Conservation (phyloP, 371 early-diverging fungal species). For the Choanephora cucurbitarum region DNA sequence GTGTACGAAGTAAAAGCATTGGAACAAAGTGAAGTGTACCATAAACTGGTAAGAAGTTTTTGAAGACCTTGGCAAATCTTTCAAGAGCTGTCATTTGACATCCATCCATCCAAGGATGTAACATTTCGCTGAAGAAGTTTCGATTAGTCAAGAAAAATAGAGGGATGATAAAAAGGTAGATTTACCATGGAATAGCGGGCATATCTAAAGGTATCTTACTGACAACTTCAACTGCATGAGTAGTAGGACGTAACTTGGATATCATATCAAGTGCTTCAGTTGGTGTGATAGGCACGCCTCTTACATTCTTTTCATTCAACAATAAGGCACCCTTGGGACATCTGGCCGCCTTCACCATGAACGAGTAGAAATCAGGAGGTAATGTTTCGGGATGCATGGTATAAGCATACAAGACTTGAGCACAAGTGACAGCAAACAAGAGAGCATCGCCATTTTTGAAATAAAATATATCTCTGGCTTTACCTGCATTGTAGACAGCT, state of each 20-base stretch:
- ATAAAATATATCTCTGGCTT: constrained; percentile 60
- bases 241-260: constrained; percentile 46
- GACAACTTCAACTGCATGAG: constrained; percentile 40
- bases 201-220: constrained; percentile 30
- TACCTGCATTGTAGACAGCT: constrained; percentile 62
- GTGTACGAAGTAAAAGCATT: constrained; percentile 58
- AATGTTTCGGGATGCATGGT: constrained; percentile 68
- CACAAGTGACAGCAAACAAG: constrained; percentile 60
- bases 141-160: not conserved
- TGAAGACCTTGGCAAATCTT: constrained; percentile 56
- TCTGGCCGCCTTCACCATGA: constrained; percentile 68
- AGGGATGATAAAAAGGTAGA: too few relatives aligned
- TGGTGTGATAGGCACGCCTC: constrained; percentile 52
- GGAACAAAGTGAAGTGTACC: constrained; percentile 76
- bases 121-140: constrained; percentile 45
- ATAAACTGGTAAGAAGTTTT: constrained; percentile 66
- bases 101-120: constrained; percentile 66
- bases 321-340: constrained; percentile 56
- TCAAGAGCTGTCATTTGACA: constrained; percentile 52
- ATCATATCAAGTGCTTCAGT: constrained; percentile 42
- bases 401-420: constrained; percentile 67
- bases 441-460: constrained; percentile 68
- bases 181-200: constrained; percentile 40
- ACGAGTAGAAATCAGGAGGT: constrained; percentile 66
- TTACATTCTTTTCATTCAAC: constrained; percentile 53